Evolutionary conservation across 2,329 filamentous ascomycete genomes (phyloP).

Genomic region (Metarhizium anisopliae): DNA sequence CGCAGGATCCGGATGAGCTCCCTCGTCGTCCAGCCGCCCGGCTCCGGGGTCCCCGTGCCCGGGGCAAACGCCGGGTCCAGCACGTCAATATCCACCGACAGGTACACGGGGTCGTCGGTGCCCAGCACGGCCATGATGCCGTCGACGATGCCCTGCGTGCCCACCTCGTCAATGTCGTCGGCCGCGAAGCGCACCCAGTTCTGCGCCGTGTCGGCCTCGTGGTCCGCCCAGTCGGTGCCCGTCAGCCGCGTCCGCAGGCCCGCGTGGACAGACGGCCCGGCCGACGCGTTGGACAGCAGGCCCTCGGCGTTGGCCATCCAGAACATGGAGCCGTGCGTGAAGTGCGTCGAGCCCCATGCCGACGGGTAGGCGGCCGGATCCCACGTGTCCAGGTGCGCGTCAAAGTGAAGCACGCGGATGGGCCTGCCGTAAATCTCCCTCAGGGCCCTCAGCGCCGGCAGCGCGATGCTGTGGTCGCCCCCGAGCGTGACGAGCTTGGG

Average conservation of each 20-base stretch:
- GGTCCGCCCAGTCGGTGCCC: conserved; percentile 55
- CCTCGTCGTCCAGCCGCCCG: conserved; percentile 82
- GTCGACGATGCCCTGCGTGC: conserved; percentile 59
- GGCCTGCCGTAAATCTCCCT: conserved; percentile 51
- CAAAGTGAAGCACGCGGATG: conserved; percentile 66
- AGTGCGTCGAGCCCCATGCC: conserved; percentile 57
- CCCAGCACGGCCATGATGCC: conserved; percentile 65
- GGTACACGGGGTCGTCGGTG: conserved; percentile 68
- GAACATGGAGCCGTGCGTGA: conserved; percentile 89
- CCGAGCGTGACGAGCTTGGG: conserved; percentile 60
- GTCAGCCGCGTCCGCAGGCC: conserved; percentile 71
- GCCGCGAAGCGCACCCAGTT: conserved; percentile 71
- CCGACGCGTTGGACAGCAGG: conserved; percentile 60
- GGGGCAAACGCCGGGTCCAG: conserved; percentile 61
- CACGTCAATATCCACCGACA: conserved; percentile 76
- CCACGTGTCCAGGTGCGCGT: conserved; percentile 76
- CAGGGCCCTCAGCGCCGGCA: conserved; percentile 60
- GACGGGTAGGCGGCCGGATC: conserved; percentile 72
- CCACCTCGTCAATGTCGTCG: conserved; percentile 81
- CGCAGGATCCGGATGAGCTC: conserved; percentile 79
- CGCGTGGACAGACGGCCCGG: conserved; percentile 69
- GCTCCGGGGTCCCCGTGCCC: conserved; percentile 81
- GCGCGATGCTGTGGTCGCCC: conserved; percentile 63
- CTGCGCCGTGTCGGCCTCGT: conserved; percentile 63
- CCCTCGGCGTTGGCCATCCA: conserved; percentile 79